A percentile compares a stretch with the other conserved stretches of the same genome.
Conservation (phyloP, 257 asterid species). For the Solanum ossicruentum region DNA sequence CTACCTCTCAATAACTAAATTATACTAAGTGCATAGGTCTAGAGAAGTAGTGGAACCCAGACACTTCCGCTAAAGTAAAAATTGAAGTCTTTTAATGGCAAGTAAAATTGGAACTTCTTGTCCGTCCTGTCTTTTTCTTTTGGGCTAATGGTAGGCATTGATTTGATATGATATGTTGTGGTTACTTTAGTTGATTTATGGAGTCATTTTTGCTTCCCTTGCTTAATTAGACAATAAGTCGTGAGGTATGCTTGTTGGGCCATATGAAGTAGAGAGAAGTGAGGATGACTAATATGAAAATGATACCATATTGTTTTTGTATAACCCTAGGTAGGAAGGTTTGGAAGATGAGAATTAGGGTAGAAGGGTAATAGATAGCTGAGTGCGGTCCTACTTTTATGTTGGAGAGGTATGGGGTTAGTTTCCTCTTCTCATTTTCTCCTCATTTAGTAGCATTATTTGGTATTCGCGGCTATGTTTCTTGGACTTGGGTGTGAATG, state of each 20-base stretch:
- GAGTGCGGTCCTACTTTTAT: neutral
- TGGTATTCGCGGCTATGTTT: neutral
- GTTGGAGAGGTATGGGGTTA: neutral
- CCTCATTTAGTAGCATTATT: neutral
- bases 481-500: no score
- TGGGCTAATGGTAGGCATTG: neutral
- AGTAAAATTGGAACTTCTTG: neutral
- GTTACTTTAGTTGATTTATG: neutral
- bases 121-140: neutral
- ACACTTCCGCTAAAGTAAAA: neutral
- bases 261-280: neutral
- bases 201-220: neutral
- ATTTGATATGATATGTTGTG: neutral
- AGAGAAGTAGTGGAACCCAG: neutral
- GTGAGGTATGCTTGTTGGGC: neutral
- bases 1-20: neutral
- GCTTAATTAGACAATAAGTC: neutral
- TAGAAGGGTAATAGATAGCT: neutral
- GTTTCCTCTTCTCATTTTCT: neutral
- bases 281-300: neutral
- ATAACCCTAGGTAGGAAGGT: neutral
- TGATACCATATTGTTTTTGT: neutral
- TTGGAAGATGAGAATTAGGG: neutral
- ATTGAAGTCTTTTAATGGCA: neutral
- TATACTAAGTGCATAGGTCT: neutral